These are phyloP conservation scores for Noccaea bulbosa DNA, from an alignment of 345 rosid genomes.

Conservation along the genomic window DNA sequence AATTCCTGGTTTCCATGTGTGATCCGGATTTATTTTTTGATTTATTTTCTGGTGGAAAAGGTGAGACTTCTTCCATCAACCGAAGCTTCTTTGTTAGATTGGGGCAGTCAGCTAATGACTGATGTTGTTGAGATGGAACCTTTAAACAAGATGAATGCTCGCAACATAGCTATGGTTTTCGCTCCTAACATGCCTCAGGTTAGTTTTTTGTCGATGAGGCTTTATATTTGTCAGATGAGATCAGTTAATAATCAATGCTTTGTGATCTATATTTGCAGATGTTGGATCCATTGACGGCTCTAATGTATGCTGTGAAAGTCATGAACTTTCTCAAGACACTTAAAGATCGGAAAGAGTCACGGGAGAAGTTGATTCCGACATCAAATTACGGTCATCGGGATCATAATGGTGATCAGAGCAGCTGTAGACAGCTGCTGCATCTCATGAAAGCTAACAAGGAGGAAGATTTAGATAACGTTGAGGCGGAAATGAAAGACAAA, in stretches of 20 bases:
- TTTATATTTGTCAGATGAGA: conserved; percentile 9
- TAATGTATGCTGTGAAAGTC: conserved; percentile 95
- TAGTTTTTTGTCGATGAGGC: conserved; percentile 30
- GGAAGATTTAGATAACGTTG: conserved; percentile 27
- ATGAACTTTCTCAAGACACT: conserved; percentile 95
- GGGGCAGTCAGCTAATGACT: conserved; percentile 96
- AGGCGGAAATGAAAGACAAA: conserved; percentile 40
- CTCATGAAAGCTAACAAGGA: conserved; percentile 46
- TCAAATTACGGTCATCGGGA: conserved; percentile 63
- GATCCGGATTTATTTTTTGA: not conserved
- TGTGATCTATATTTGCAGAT: conserved; percentile 54
- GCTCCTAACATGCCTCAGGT: conserved; percentile 99
- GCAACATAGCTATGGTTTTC: conserved; percentile 93
- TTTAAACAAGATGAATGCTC: conserved; percentile 95
- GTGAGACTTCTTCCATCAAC: conserved; percentile 75
- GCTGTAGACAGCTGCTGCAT: conserved; percentile 43
- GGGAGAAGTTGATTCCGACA: conserved; percentile 48
- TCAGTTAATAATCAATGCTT: conserved; percentile 4
- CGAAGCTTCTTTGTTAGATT: conserved; percentile 86
- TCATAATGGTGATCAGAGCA: conserved; percentile 63
- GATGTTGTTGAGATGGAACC: conserved; percentile 88
- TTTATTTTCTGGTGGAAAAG: conserved; percentile 22
- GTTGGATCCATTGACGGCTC: conserved; percentile 96
- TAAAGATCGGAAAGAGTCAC: conserved; percentile 66
- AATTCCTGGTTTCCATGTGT: conserved; percentile 6